Conservation (phyloP, 164 flowering plant genomes). For the Vitis cinerea region DNA sequence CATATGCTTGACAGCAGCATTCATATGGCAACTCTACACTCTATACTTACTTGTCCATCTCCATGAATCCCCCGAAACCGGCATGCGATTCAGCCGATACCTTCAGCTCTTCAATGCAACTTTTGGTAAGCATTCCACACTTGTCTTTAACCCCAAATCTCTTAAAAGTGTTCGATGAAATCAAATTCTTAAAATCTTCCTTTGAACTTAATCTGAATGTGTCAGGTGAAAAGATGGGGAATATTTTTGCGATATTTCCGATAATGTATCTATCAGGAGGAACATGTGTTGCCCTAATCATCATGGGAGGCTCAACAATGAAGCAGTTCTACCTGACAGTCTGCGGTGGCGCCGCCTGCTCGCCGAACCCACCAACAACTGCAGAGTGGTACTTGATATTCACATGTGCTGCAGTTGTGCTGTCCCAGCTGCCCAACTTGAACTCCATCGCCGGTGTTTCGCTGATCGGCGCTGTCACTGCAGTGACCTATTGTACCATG, state of each 20-base stretch:
- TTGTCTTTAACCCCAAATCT: not conserved
- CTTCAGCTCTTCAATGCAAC: constrained; percentile 34
- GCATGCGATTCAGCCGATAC: constrained; percentile 63
- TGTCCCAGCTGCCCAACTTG: constrained; percentile 28
- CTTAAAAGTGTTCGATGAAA: not conserved
- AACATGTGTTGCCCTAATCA: constrained; percentile 20
- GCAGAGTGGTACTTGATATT: constrained; percentile 32
- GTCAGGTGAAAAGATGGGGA: constrained; percentile 25
- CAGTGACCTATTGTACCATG: constrained; percentile 22
- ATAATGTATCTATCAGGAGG: constrained; percentile 28
- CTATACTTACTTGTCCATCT: constrained; percentile 58
- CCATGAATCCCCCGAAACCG: constrained; percentile 52
- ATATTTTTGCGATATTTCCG: constrained; percentile 20
- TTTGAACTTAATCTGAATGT: too few species aligned
- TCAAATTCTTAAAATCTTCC: not conserved
- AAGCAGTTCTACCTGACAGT: constrained; percentile 14
- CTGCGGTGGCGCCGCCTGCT: constrained; percentile 11
- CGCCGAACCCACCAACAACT: constrained; percentile 9
- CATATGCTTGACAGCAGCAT: constrained; percentile 41
- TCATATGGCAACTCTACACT: constrained; percentile 78
- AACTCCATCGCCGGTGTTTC: constrained; percentile 31
- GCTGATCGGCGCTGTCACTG: constrained; percentile 26
- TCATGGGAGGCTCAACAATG: constrained; percentile 20
- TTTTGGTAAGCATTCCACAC: constrained; percentile 7
- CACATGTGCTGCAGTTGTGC: constrained; percentile 15